These are phyloP conservation scores for Candida ponderosae DNA, from an alignment of 805 yeast genomes.

Conservation along the genomic window DNA sequence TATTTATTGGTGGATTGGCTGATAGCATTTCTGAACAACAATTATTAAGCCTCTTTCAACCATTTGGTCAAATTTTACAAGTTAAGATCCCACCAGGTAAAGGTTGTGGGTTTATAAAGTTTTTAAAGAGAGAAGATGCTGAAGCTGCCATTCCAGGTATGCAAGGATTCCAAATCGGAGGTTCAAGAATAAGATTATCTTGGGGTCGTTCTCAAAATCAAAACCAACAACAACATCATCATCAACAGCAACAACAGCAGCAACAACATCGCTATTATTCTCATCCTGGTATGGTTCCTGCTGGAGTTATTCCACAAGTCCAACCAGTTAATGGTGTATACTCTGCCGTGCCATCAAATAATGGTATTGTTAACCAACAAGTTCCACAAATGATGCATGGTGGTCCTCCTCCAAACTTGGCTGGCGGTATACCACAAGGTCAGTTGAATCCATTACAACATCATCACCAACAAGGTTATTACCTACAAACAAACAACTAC, in stretches of 20 bases:
- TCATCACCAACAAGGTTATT: too few species aligned
- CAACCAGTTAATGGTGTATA: not conserved
- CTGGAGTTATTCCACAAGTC: not conserved
- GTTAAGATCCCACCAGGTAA: constrained; percentile 75
- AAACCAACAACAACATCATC: constrained; percentile 13
- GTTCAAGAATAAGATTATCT: constrained; percentile 60
- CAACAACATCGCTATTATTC: constrained; percentile 2
- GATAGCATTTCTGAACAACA: constrained; percentile 55
- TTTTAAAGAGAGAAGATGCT: constrained; percentile 60
- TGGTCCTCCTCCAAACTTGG: not conserved
- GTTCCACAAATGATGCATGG: not conserved
- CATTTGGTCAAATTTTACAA: constrained; percentile 63
- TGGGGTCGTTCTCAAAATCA: constrained; percentile 56
- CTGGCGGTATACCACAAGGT: too few species aligned
- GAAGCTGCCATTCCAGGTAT: constrained; percentile 69
- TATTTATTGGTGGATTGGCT: constrained; percentile 73
- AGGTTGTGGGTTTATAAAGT: constrained; percentile 74
- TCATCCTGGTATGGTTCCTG: not conserved
- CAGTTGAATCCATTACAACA: too few species aligned
- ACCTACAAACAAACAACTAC: too few species aligned
- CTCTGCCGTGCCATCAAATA: too few species aligned
- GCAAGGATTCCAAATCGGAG: constrained; percentile 76
- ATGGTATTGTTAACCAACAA: not conserved
- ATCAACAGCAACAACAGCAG: constrained; percentile 7
- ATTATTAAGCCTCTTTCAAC: constrained; percentile 52